Evolutionary conservation across 306 rosid species (phyloP).

Genomic region (Pyrus bretschneideri): DNA sequence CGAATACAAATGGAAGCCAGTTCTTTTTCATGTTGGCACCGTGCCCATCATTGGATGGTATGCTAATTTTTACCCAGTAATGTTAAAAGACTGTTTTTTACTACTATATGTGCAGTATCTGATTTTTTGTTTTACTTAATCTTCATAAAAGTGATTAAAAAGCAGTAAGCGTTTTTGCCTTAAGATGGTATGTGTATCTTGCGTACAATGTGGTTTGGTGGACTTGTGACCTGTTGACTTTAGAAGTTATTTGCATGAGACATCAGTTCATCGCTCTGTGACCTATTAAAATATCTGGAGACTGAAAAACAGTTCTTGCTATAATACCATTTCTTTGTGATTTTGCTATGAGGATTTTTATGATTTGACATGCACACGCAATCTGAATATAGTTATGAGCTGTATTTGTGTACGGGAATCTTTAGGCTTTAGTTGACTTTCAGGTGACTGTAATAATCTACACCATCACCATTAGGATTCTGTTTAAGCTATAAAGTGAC

Average conservation of each 20-base stretch:
- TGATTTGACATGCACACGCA: neutral
- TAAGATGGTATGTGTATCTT: no score
- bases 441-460: no score
- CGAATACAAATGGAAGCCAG: constrained; percentile 88
- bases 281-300: neutral
- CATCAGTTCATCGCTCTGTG: neutral
- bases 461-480: no score
- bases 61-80: constrained; percentile 6
- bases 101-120: neutral
- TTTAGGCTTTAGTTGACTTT: no score
- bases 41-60: constrained; percentile 92
- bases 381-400: neutral
- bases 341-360: neutral
- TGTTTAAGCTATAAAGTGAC: no score
- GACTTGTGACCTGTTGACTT: no score
- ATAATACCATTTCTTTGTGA: neutral
- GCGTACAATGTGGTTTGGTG: neutral
- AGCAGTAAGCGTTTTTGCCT: neutral
- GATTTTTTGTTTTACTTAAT: neutral
- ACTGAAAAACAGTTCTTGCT: neutral
- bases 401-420: no score
- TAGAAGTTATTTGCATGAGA: neutral
- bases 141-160: neutral
- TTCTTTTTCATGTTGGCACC: constrained; percentile 93
- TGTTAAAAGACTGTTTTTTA: neutral